Evolutionary conservation across 768 basidiomycete genomes (phyloP), one percentile per base, ranked within the genome.

Genomic region (Tylopilus sp.): DNA sequence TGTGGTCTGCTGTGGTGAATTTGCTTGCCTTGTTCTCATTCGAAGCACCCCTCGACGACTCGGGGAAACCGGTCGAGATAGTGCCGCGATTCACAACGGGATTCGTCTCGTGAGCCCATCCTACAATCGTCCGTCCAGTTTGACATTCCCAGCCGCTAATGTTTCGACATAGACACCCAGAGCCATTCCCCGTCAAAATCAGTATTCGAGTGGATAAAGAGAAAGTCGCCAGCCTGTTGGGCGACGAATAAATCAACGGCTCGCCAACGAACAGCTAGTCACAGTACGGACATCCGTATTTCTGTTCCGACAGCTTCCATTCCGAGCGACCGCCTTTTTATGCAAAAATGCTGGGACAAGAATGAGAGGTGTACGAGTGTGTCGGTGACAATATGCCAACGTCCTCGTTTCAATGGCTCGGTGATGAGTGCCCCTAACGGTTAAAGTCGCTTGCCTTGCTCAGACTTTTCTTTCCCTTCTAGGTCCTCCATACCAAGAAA

Each of bases 11-110:
- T 13, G 20, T 52, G 2, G 50, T 13, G n/a, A 54, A 30, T 28
- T 13, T 52, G 18, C 53, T 51, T 23, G 30, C 53, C 9, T 26
- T 41, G 26, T 53, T 51, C 23, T 51, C 53, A 8, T 53, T 53
- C 31, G 33, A 35, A 23, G 39, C 53, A 7, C 53, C 53, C 2
- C 49, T 53, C 25, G 53, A 53, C 4, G 49, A 41, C 5, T 17
- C 23, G 4, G 52, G 52, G 8, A 38, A 31, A 13, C 43, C 48
- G 7, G 20, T 41, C 49, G n/a, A 46, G 44, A 20, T 52, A 15
- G 44, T 28, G 25, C 50, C 53, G 6, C 30, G 22, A 31, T 53
- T 53, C 13, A 44, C 43, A 2, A 13, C 30, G 13, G 52, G 43
- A 26, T 50, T 50, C 15, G 20, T 43, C 38, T n/a, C 31, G 13